phyloP scores from a whole-genome alignment of 2,329 filamentous ascomycete genomes.

The Trichophyton verrucosum region DNA sequence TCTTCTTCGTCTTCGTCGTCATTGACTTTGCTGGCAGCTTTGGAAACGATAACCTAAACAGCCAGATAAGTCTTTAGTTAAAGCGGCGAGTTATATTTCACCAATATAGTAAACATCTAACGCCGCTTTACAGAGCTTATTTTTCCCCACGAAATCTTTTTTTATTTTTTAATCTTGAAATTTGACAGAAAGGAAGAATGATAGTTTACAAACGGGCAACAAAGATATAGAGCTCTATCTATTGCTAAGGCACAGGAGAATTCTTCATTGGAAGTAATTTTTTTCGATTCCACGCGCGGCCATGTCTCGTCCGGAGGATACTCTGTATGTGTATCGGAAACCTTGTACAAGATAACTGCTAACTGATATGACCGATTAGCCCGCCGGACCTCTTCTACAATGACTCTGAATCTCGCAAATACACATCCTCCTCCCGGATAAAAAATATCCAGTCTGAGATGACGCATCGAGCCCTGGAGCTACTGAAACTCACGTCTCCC shows the following conservation, averaged over 20 bases:
- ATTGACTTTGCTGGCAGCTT: neutral
- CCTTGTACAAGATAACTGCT: neutral
- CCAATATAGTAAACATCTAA: neutral
- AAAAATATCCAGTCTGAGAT: conserved; percentile 90
- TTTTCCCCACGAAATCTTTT: neutral
- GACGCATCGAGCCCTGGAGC: conserved; percentile 84
- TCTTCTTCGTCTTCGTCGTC: neutral
- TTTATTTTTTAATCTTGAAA: neutral
- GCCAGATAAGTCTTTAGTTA: neutral
- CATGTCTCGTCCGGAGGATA: conserved; percentile 97
- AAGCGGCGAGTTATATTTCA: neutral
- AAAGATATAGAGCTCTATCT: neutral
- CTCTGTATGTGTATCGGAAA: conserved; percentile 48
- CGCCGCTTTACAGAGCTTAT: neutral
- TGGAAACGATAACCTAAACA: neutral
- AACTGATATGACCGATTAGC: conserved; percentile 35
- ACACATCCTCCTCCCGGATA: conserved; percentile 91
- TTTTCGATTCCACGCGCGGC: conserved; percentile 21
- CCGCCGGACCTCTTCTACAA: conserved; percentile 97
- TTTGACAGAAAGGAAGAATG: neutral
- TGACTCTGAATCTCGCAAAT: conserved; percentile 89
- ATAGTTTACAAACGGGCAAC: neutral
- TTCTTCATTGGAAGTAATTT: neutral
- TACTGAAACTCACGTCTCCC: conserved; percentile 66
- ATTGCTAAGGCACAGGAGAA: neutral